Base-by-base conservation (phyloP, 2,329 filamentous ascomycete genomes). In the Colletotrichum sp. region DNA sequence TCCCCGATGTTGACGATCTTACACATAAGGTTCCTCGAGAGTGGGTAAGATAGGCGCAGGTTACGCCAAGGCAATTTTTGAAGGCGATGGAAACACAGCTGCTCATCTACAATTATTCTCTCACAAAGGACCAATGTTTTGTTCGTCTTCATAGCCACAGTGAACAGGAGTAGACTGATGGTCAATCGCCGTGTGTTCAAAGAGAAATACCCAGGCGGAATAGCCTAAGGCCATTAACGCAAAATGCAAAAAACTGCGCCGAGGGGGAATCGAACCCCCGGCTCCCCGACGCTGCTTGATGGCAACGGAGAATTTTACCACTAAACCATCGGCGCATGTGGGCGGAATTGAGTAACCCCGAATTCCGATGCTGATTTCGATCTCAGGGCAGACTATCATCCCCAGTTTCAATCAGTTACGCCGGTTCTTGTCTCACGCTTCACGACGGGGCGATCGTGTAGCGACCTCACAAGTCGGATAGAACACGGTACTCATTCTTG, bases 221-320 rank as follows among this genome's bases (percentile, higher is more conserved):
- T 1, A 5, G 26, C 24, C 15, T 5, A 24, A 30, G 3, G 39
- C 13, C 9, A 8, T 5, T 30, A 5, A 28, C 8, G 10, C 18
- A 34, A n/a, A 34, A 60, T 26, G 7, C 55, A 60, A 67, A 72
- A 68, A 1, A 15, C 0, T 75, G 62, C 72, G 72, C 68, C 68
- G 52, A 67, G 72, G 71, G 71, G 71, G 66, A 73, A 70, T 74
- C 71, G 71, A 70, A 62, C 71, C 67, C 71, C 71, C 66, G 71
- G 71, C 71, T 74, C 71, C 71, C 72, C 67, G 72, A 74, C 67
- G 44, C 72, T 71, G 72, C 72, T 28, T 13, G 13, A 55, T 72
- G 71, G 71, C 71, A 72, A 74, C 66, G 67, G 72, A 75, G 72
- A 71, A 71, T 75, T 71, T 71, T 71, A 75, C 62, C 55, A 72